A percentile compares a stretch with the other conserved stretches of the same genome.
Conservation (phyloP, 257 asterid genomes). For the Plantago major region DNA sequence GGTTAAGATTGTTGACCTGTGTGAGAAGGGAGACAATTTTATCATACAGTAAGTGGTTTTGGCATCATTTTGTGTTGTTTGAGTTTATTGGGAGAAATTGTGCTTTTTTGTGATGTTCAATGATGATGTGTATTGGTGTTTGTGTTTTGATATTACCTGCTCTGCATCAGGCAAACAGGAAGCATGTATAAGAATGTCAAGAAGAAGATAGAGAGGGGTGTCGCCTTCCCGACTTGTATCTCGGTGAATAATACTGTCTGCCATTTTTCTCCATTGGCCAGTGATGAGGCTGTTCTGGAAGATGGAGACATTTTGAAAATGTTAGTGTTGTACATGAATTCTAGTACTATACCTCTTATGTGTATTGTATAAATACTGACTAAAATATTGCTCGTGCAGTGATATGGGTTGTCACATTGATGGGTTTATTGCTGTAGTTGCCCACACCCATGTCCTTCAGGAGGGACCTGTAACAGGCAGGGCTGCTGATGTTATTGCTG, state of each 20-base stretch:
- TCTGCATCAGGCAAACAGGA: constrained; percentile 60
- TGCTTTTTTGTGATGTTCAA: background rate
- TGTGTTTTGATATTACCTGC: background rate
- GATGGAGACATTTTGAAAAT: constrained; percentile 77
- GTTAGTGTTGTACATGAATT: constrained; percentile 32
- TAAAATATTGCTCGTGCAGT: constrained; percentile 37
- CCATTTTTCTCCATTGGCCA: constrained; percentile 80
- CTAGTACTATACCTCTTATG: background rate
- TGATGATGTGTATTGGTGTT: background rate
- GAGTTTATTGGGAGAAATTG: background rate
- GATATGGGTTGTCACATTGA: constrained; percentile 98
- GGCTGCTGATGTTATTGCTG: constrained; percentile 91
- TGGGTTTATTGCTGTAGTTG: constrained; percentile 93
- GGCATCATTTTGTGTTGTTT: background rate
- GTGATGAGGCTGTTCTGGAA: constrained; percentile 66
- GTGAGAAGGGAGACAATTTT: constrained; percentile 80
- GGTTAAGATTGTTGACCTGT: constrained; percentile 72
- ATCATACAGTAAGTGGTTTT: constrained; percentile 57
- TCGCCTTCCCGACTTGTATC: constrained; percentile 91
- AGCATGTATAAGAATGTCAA: constrained; percentile 88
- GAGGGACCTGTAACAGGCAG: constrained; percentile 85
- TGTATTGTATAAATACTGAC: background rate
- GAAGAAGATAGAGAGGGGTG: constrained; percentile 93
- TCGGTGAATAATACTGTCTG: constrained; percentile 80
- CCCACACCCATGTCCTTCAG: constrained; percentile 79